phyloP scores from a whole-genome alignment of 2,329 filamentous ascomycete species.

The Teratosphaeria viscida region DNA sequence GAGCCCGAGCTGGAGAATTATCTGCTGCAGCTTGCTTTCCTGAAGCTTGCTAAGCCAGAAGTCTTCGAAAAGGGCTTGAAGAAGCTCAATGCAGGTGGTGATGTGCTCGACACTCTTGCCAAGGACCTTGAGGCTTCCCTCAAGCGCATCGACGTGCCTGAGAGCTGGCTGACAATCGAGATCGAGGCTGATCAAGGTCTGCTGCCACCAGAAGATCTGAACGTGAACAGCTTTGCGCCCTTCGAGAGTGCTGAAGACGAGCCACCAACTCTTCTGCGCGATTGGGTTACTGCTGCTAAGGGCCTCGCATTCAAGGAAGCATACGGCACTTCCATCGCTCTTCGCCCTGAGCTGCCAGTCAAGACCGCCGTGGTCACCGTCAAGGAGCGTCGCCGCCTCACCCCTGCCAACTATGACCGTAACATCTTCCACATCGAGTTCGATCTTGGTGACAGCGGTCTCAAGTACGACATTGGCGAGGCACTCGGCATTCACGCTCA shows the following conservation, averaged over 20 bases:
- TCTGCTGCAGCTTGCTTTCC: slow-evolving; percentile 70
- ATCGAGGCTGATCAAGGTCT: slow-evolving; percentile 44
- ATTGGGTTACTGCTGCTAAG: slow-evolving; percentile 80
- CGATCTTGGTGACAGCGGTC: slow-evolving; percentile 78
- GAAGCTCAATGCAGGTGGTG: slow-evolving; percentile 54
- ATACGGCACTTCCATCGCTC: slow-evolving; percentile 59
- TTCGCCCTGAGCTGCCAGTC: slow-evolving; percentile 76
- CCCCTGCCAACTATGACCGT: slow-evolving; percentile 78
- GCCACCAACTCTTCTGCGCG: slow-evolving; percentile 53
- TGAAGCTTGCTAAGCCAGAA: slow-evolving; percentile 63
- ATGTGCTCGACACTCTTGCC: slow-evolving; percentile 51
- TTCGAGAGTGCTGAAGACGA: slow-evolving; percentile 70
- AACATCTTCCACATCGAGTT: slow-evolving; percentile 99
- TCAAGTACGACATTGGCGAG: slow-evolving; percentile 95
- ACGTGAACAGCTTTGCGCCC: slow-evolving; percentile 68
- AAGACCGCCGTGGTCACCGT: slow-evolving; percentile 83
- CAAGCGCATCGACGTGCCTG: slow-evolving; percentile 63
- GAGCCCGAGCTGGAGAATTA: slow-evolving; percentile 52
- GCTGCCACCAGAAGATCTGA: slow-evolving; percentile 53
- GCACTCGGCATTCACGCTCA: slow-evolving; percentile 93
- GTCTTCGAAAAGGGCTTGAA: slow-evolving; percentile 51
- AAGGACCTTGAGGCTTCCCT: slow-evolving; percentile 57
- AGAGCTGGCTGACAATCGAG: slow-evolving; percentile 66
- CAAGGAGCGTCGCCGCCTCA: slow-evolving; percentile 90
- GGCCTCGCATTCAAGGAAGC: slow-evolving; percentile 90